Evolutionary conservation across 2,329 filamentous ascomycete species (phyloP).

Genomic region (Epichloe uncinata): DNA sequence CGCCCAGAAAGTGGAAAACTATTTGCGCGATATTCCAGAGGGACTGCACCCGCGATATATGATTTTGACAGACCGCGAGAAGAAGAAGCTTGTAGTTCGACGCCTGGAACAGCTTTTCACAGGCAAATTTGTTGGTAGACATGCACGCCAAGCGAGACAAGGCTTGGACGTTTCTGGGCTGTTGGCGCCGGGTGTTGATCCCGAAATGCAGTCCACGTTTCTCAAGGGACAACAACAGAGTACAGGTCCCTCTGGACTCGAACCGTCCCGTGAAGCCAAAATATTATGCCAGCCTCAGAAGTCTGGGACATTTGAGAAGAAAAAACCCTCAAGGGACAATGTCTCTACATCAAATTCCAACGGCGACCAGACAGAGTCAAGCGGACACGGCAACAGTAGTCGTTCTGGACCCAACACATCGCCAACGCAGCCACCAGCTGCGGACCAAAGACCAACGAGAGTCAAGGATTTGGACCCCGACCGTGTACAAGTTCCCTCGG

Average conservation of each 20-base stretch:
- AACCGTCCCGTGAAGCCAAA: constrained; percentile 33
- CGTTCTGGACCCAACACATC: constrained; percentile 24
- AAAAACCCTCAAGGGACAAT: constrained; percentile 29
- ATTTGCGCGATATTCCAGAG: constrained; percentile 59
- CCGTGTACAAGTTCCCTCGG: constrained; percentile 58
- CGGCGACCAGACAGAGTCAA: constrained; percentile 32
- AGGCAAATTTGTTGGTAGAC: constrained; percentile 43
- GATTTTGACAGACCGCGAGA: constrained; percentile 56
- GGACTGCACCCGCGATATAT: constrained; percentile 50
- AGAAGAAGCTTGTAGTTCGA: constrained; percentile 63
- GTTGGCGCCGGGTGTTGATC: constrained; percentile 9
- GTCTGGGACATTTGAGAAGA: constrained; percentile 20
- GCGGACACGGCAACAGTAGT: constrained; percentile 19
- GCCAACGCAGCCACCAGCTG: constrained; percentile 25
- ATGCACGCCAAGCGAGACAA: constrained; percentile 17
- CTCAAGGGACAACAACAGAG: constrained; percentile 24
- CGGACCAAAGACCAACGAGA: constrained; percentile 64
- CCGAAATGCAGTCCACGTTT: constrained; percentile 16
- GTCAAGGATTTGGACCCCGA: constrained; percentile 67
- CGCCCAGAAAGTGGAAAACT: constrained; percentile 52
- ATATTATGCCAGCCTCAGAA: constrained; percentile 26
- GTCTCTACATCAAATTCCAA: constrained; percentile 33
- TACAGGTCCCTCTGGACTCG: constrained; percentile 8
- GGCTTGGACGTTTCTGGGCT: constrained; percentile 8
- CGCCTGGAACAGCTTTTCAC: constrained; percentile 73